Conservation (phyloP, 306 rosid species). For the Hippophae rhamnoides region DNA sequence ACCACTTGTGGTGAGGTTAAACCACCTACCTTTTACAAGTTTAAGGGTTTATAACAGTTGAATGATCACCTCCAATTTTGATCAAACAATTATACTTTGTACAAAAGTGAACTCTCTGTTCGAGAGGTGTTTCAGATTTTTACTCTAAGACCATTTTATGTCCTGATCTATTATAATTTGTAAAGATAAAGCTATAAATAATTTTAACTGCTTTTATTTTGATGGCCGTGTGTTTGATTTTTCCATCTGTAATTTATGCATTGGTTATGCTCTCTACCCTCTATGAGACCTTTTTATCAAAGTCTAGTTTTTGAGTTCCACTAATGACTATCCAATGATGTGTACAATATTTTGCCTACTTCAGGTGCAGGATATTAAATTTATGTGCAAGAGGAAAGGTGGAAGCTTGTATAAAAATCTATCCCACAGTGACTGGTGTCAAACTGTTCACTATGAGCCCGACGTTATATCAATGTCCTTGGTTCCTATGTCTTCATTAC, state of each 20-base stretch:
- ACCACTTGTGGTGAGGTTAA: too few relatives aligned
- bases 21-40: too few relatives aligned
- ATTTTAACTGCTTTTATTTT: not conserved
- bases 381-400: conserved; percentile 70
- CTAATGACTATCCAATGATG: not conserved
- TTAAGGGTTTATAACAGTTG: too few relatives aligned
- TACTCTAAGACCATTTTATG: conserved; percentile 1
- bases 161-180: not conserved
- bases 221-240: not conserved
- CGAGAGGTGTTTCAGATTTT: not conserved
- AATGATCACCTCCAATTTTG: too few relatives aligned
- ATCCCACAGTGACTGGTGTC: conserved; percentile 66
- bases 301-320: not conserved
- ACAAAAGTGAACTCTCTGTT: not conserved
- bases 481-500: conserved; percentile 70
- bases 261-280: not conserved
- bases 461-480: conserved; percentile 81
- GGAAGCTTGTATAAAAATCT: conserved; percentile 42
- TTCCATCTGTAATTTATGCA: not conserved
- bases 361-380: conserved; percentile 65
- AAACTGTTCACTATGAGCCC: conserved; percentile 55
- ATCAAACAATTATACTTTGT: too few relatives aligned
- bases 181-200: not conserved
- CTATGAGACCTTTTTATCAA: not conserved
- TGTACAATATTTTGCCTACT: conserved; percentile 11